Evolutionary conservation across 1,284 basidiomycete genomes (phyloP).

Genomic region (Austropuccinia psidii): DNA sequence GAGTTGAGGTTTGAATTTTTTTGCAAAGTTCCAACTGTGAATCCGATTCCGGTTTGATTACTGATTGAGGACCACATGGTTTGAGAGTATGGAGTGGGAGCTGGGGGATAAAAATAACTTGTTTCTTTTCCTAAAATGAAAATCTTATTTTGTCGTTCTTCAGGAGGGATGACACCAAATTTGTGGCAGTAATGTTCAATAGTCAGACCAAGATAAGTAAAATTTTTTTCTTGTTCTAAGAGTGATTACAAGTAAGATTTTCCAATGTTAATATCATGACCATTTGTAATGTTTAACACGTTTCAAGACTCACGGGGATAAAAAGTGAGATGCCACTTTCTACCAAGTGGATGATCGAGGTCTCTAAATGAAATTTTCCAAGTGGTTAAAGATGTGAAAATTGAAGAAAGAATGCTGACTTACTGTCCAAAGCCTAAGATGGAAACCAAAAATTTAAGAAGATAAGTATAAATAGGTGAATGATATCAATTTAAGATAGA

Average conservation of each 20-base stretch:
- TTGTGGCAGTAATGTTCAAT: slow-evolving; percentile 31
- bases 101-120: slow-evolving; percentile 8
- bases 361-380: background rate
- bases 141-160: slow-evolving; percentile 20
- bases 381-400: background rate
- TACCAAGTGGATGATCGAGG: slow-evolving; percentile 21
- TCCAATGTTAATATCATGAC: background rate
- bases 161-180: slow-evolving; percentile 4
- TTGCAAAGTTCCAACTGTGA: slow-evolving; percentile 24
- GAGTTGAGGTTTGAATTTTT: background rate
- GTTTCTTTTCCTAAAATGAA: slow-evolving; percentile 27
- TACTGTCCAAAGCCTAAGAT: slow-evolving; percentile 30
- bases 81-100: background rate
- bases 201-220: slow-evolving; percentile 32
- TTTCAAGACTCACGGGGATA: slow-evolving; percentile 27
- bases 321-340: slow-evolving; percentile 33
- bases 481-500: background rate
- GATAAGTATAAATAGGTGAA: background rate
- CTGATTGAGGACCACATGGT: slow-evolving; percentile 3
- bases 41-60: slow-evolving; percentile 18
- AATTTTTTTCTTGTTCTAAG: slow-evolving; percentile 7
- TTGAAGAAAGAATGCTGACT: background rate
- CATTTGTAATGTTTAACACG: no score
- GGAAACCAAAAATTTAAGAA: background rate
- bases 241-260: background rate